Evolutionary conservation across 2,329 filamentous ascomycete species (phyloP), one percentile per base, ranked within the genome.

Genomic region (Pseudogymnoascus sp.): DNA sequence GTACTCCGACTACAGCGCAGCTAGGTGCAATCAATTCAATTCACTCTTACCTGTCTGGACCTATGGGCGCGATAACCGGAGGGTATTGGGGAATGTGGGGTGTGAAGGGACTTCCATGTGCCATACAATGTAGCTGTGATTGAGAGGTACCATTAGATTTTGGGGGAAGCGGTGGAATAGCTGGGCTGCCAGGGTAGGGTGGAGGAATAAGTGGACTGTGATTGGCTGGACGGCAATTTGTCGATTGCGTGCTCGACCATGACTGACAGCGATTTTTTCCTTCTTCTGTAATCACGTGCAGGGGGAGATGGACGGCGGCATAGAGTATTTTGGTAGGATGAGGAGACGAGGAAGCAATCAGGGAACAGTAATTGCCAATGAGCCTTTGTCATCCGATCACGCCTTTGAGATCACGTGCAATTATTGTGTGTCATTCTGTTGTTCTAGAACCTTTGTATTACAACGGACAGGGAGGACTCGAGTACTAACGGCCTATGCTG

Each of bases 211-310:
- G n/a, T 0, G 2, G 10, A 3, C 21, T 45, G 35, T 38, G 57
- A 58, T 58, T 58, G 57, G 57, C 57, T 33, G 35, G 21, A 30
- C 23, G 19, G 34, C 21, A 58, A 41, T 26, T 38, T 30, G 56
- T 38, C 57, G 57, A 58, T 58, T 38, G 57, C 57, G 57, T 58
- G 57, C 35, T 58, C 34, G 35, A 41, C 23, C 26, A 52, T 52
- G 45, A 19, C 45, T 52, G 45, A 52, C 45, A 28, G 26, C 45
- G 23, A 30, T 30, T 52, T 52, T 52, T 19, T 30, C 15, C 26
- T 19, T 45, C 21, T 12, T 52, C 4, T 12, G 8, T 0, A 10
- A 15, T 52, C 45, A 52, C 45, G 45, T 52, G 45, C 4, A 9
- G 2, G 2, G 2, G 23, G 23, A 52, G n/a, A 30, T 48, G 19